Evolutionary conservation across 2,329 filamentous ascomycete genomes (phyloP).

Genomic region (Diplodia scrobiculata): DNA sequence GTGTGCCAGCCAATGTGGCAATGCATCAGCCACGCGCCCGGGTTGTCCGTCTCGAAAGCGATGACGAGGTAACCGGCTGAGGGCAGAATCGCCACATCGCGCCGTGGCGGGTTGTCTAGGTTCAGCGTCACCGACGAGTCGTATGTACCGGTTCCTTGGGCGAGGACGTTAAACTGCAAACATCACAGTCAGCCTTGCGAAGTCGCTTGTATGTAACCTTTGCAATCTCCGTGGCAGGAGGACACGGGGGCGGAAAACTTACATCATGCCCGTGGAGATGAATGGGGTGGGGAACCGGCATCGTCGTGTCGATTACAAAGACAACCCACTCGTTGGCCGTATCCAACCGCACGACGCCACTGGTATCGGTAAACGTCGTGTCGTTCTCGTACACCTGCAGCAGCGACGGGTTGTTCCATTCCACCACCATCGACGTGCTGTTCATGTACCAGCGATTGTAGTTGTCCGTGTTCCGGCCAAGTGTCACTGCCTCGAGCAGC

Average conservation of each 20-base stretch:
- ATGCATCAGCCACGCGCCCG: constrained; percentile 45
- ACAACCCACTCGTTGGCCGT: constrained; percentile 30
- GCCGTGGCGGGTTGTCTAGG: constrained; percentile 45
- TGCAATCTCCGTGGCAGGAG: too few species aligned
- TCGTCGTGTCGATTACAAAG: constrained; percentile 13
- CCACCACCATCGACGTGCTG: constrained; percentile 40
- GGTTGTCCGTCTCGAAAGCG: constrained; percentile 58
- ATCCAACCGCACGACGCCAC: constrained; percentile 42
- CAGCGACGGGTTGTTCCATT: constrained; percentile 44
- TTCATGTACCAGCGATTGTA: constrained; percentile 49
- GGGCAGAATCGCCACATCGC: constrained; percentile 35
- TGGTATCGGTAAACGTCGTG: constrained; percentile 30
- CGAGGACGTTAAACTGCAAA: constrained; percentile 45
- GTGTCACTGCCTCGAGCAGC: constrained; percentile 4
- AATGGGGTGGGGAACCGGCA: constrained; percentile 46
- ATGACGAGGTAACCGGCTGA: constrained; percentile 51
- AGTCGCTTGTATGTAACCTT: too few species aligned
- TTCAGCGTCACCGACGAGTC: constrained; percentile 39
- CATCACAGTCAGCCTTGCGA: not conserved
- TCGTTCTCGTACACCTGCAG: constrained; percentile 40
- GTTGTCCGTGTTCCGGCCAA: constrained; percentile 30
- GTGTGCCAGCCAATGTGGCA: constrained; percentile 35
- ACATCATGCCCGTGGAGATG: constrained; percentile 48
- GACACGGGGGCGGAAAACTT: not conserved
- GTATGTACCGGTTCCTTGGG: constrained; percentile 40